Evolutionary conservation across 2,329 filamentous ascomycete genomes (phyloP), one percentile per base, ranked within the genome.

Genomic region (Phaeosphaeriaceae sp.): DNA sequence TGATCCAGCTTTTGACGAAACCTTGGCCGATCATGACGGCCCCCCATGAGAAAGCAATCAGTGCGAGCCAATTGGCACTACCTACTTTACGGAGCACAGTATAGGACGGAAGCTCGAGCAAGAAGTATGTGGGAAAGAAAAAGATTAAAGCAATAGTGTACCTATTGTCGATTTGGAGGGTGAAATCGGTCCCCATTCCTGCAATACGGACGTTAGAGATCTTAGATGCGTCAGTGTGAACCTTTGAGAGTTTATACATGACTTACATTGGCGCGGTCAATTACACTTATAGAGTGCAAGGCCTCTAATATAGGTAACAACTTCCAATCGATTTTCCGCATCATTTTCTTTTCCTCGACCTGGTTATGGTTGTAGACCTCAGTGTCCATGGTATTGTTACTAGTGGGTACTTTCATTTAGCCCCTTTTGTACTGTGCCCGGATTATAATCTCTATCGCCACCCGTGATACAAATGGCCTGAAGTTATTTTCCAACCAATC

Each of bases 231-330:
- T 50, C 8, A 48, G 48, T 42, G 13, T 9, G 7, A 26, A 4
- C 12, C 4, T 3, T 12, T 15, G 26, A 17, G 8, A 11, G n/a
- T 7, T 6, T 6, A 23, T 26, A 33, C 7, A 9, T 16, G n/a
- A 12, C 35, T 42, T 30, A 60, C 59, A 43, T 73, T 74, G 26
- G 62, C 64, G 33, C 72, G 67, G 37, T 75, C 73, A 41, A 76
- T 67, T 2, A 72, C 56, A 1, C 71, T 63, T 17, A 75, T 69
- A 3, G 69, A 73, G 46, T 75, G 75, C 18, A 75, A 56, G 2
- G 71, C 52, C 2, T 69, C 72, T 1, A 76, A 55, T 5, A 76
- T 75, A 6, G 73, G 73, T 6, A 77, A 61, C 1, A 76, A 63
- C 20, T 73, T 66, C 48, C 66, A 61, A 48, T 76, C 75, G 20